Evolutionary conservation across 2,329 filamentous ascomycete genomes (phyloP).

Genomic region (Curvularia sp.): DNA sequence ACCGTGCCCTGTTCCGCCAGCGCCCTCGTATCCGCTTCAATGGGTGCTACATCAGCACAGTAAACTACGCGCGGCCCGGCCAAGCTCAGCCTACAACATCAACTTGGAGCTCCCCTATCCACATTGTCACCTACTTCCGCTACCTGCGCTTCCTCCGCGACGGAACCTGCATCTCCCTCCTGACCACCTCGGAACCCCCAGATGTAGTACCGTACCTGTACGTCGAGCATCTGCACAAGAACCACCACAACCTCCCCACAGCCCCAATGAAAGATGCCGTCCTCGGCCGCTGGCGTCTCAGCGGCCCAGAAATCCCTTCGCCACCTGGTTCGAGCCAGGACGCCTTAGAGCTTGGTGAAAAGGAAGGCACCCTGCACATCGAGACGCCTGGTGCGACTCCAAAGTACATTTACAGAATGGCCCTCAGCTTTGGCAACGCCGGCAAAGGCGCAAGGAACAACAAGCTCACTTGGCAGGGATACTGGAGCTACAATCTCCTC

Average conservation of each 20-base stretch:
- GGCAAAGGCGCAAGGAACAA: constrained; percentile 73
- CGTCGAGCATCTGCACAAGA: constrained; percentile 66
- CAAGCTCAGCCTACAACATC: constrained; percentile 72
- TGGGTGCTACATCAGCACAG: constrained; percentile 94
- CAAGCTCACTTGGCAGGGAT: constrained; percentile 86
- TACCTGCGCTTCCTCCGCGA: constrained; percentile 96
- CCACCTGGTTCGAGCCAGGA: neutral
- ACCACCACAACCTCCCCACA: constrained; percentile 53
- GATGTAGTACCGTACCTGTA: constrained; percentile 87
- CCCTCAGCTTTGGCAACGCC: constrained; percentile 72
- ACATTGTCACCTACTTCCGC: constrained; percentile 97
- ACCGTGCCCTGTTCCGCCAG: constrained; percentile 74
- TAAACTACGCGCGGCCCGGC: constrained; percentile 90
- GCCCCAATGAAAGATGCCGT: constrained; percentile 73
- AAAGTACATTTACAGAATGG: constrained; percentile 87
- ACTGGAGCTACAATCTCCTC: constrained; percentile 87
- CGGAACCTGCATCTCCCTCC: constrained; percentile 79
- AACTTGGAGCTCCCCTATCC: constrained; percentile 81
- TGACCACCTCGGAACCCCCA: constrained; percentile 81
- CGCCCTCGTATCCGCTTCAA: constrained; percentile 92
- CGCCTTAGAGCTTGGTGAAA: constrained; percentile 18
- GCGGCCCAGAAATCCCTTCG: constrained; percentile 54
- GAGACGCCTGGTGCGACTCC: constrained; percentile 83
- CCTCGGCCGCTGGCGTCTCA: constrained; percentile 70
- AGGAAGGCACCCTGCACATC: constrained; percentile 64